These are phyloP conservation scores for Apostasia shenzhenica DNA, from an alignment of 106 monocot genomes.

Conservation along the genomic window DNA sequence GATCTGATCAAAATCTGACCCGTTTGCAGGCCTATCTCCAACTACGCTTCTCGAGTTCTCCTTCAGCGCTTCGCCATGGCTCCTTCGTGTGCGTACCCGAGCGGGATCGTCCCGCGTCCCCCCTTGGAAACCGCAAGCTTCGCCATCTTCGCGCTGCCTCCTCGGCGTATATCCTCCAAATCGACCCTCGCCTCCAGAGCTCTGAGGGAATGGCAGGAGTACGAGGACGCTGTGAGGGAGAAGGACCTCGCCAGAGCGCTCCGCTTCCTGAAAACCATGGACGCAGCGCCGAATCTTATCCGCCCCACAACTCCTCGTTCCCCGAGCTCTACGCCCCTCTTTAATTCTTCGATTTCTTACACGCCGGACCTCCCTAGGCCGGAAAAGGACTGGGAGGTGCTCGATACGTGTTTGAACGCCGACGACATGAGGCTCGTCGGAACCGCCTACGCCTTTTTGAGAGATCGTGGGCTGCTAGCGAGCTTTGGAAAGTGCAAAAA, in stretches of 20 bases:
- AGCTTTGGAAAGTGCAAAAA: slow-evolving; percentile 73
- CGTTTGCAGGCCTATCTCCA: slow-evolving; percentile 15
- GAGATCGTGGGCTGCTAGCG: slow-evolving; percentile 59
- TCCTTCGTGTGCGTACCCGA: not conserved
- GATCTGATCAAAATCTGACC: no score
- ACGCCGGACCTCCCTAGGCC: slow-evolving; percentile 19
- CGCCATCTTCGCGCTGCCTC: not conserved
- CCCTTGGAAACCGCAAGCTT: not conserved
- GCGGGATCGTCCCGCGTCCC: not conserved
- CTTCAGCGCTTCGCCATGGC: not conserved
- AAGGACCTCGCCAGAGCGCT: slow-evolving; percentile 95
- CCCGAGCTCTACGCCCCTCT: not conserved
- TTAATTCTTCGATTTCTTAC: slow-evolving; percentile 7
- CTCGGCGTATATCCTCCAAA: not conserved
- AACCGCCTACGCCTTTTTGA: slow-evolving; percentile 62
- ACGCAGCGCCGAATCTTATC: slow-evolving; percentile 7
- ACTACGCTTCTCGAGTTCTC: slow-evolving; percentile 2
- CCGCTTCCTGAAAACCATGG: slow-evolving; percentile 57
- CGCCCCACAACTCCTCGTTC: slow-evolving; percentile 7
- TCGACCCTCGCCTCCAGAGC: slow-evolving; percentile 13
- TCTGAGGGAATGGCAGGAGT: slow-evolving; percentile 73
- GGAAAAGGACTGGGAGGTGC: slow-evolving; percentile 93
- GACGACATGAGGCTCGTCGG: slow-evolving; percentile 95
- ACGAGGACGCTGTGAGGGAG: slow-evolving; percentile 89
- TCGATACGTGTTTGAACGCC: slow-evolving; percentile 88